Percentiles rank a stretch among this genome's conserved stretches.
Conservation (phyloP, 441 rosid species). For the Biscutella auriculata region DNA sequence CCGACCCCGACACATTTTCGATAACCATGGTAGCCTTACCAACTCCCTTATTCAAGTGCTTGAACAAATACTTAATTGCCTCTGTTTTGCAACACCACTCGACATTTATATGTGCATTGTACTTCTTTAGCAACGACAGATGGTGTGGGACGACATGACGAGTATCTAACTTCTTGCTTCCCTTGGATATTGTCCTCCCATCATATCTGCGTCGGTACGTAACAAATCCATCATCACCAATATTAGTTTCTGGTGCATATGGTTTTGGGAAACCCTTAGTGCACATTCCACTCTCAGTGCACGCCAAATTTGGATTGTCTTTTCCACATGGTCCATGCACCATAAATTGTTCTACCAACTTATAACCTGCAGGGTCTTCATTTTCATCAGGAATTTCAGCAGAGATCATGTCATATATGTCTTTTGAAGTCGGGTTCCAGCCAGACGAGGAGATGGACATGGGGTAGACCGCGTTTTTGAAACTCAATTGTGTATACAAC, state of each 20-base stretch:
- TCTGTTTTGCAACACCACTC: neutral
- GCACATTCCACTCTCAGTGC: slow-evolving; percentile 8
- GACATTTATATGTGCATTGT: slow-evolving; percentile 9
- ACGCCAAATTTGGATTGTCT: neutral
- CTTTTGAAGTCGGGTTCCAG: neutral
- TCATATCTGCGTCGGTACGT: too few species aligned
- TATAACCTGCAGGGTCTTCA: neutral
- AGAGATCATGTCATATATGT: slow-evolving; percentile 1
- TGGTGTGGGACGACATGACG: slow-evolving; percentile 7
- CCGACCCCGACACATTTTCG: too few species aligned
- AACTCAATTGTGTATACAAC: neutral
- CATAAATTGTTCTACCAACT: neutral
- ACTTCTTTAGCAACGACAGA: neutral
- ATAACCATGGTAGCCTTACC: too few species aligned
- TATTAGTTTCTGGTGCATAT: neutral
- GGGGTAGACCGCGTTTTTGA: too few species aligned
- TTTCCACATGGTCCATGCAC: slow-evolving; percentile 7
- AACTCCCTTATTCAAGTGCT: too few species aligned
- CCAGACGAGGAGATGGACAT: slow-evolving; percentile 7
- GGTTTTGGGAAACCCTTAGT: neutral
- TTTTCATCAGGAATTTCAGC: too few species aligned
- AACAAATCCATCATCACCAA: neutral
- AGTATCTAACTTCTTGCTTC: neutral
- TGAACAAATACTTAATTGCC: neutral
- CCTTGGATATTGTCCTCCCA: too few species aligned